Evolutionary conservation across 345 rosid species (phyloP).

Genomic region (Moricandia moricandioides): DNA sequence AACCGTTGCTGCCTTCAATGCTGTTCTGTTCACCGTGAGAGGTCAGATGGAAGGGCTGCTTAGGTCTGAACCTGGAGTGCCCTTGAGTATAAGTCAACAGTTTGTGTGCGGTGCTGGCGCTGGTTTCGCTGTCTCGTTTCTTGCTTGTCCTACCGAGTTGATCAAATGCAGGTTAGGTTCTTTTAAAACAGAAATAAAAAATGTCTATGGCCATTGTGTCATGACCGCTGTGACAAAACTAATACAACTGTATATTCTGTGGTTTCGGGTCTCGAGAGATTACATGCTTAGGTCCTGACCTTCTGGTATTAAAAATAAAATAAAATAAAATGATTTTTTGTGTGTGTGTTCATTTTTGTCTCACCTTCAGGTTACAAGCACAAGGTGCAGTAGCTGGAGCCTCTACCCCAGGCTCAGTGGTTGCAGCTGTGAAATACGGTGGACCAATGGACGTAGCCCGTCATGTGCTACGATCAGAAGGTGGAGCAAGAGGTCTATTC

Average conservation of each 20-base stretch:
- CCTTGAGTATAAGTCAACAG: conserved; percentile 81
- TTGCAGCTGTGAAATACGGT: conserved; percentile 66
- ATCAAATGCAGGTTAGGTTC: conserved; percentile 83
- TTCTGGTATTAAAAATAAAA: background rate
- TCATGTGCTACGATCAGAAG: conserved; percentile 86
- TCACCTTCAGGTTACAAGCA: conserved; percentile 76
- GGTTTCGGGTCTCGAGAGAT: too few relatives aligned
- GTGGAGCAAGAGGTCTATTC: conserved; percentile 81
- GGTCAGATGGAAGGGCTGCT: conserved; percentile 88
- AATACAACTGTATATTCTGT: too few relatives aligned
- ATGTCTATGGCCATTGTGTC: too few relatives aligned
- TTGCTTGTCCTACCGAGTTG: conserved; percentile 98
- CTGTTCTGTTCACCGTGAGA: conserved; percentile 86
- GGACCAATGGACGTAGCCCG: conserved; percentile 97
- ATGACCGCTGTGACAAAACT: too few relatives aligned
- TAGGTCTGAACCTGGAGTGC: conserved; percentile 79
- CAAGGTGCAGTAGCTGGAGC: conserved; percentile 64
- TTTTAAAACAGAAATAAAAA: too few relatives aligned
- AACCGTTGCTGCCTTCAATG: conserved; percentile 97
- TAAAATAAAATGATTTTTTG: too few relatives aligned
- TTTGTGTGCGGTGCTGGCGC: conserved; percentile 82
- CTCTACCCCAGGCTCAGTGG: conserved; percentile 39
- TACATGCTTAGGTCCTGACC: too few relatives aligned
- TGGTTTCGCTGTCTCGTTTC: conserved; percentile 90
- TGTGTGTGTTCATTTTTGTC: conserved; percentile 15